Evolutionary conservation across 2,329 filamentous ascomycete species (phyloP).

Genomic region (Alternaria arborescens): DNA sequence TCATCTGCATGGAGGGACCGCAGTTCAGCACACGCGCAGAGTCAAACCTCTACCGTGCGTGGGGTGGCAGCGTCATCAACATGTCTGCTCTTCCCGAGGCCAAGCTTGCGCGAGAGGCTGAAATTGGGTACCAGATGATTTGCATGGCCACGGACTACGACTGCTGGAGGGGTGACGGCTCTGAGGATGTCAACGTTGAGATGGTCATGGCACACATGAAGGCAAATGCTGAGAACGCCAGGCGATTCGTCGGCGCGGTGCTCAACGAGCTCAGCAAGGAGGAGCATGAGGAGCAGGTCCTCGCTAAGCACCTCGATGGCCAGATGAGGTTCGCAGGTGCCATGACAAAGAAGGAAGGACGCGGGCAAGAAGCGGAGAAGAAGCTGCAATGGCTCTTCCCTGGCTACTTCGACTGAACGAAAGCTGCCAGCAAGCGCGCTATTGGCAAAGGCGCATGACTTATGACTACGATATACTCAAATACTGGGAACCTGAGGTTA

Average conservation of each 20-base stretch:
- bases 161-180: constrained; percentile 86
- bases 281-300: constrained; percentile 77
- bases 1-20: constrained; percentile 98
- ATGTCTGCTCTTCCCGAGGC: constrained; percentile 96
- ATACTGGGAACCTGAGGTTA: neutral
- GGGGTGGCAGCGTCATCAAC: constrained; percentile 96
- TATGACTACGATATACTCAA: neutral
- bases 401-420: constrained; percentile 68
- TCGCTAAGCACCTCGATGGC: constrained; percentile 82
- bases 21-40: constrained; percentile 97
- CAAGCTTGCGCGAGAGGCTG: constrained; percentile 94
- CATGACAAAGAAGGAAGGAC: constrained; percentile 82
- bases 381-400: constrained; percentile 89
- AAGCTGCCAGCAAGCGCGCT: neutral
- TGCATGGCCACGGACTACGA: constrained; percentile 99
- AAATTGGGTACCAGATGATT: constrained; percentile 97
- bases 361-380: constrained; percentile 76
- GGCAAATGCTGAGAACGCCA: constrained; percentile 88
- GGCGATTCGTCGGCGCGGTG: constrained; percentile 83
- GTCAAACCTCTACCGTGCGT: constrained; percentile 91
- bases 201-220: constrained; percentile 99
- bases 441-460: neutral
- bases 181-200: constrained; percentile 84
- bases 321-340: constrained; percentile 78
- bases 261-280: constrained; percentile 83